A percentile compares a stretch with the other conserved stretches of the same genome.
Conservation (phyloP, 2,329 filamentous ascomycete species). For the Salinomyces thailandicus region DNA sequence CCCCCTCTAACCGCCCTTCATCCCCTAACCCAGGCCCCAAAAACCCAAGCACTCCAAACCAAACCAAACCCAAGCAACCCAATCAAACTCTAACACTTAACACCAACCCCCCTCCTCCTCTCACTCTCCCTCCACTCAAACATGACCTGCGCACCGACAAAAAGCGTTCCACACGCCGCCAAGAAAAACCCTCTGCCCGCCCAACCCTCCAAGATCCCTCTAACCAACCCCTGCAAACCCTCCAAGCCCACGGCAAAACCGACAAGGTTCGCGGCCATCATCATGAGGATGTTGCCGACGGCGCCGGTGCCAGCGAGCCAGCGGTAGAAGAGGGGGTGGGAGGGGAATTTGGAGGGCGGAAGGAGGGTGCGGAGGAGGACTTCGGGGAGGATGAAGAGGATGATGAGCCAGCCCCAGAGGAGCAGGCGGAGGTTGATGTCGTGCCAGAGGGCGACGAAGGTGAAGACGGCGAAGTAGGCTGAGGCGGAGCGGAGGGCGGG, state of each 20-base stretch:
- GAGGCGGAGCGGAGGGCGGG: conserved; percentile 49
- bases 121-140: conserved; percentile 87
- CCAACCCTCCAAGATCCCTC: conserved; percentile 65
- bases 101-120: conserved; percentile 64
- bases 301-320: conserved; percentile 71
- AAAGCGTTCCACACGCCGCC: conserved; percentile 61
- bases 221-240: conserved; percentile 65
- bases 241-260: conserved; percentile 90
- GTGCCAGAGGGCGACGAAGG: conserved; percentile 96
- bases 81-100: conserved; percentile 66
- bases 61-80: too few relatives aligned
- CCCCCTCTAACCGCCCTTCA: too few relatives aligned
- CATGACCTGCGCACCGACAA: conserved; percentile 86
- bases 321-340: conserved; percentile 61
- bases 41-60: too few relatives aligned
- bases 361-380: conserved; percentile 62
- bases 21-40: too few relatives aligned
- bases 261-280: conserved; percentile 91
- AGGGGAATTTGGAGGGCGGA: conserved; percentile 60
- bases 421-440: conserved; percentile 85
- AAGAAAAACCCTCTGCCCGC: conserved; percentile 65
- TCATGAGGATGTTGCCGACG: conserved; percentile 79
- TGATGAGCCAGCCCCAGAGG: conserved; percentile 95
- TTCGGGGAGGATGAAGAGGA: conserved; percentile 87
- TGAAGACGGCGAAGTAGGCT: conserved; percentile 81